Base-by-base conservation (phyloP, 2,329 filamentous ascomycete species). In the Ceratocystis huliohia region DNA sequence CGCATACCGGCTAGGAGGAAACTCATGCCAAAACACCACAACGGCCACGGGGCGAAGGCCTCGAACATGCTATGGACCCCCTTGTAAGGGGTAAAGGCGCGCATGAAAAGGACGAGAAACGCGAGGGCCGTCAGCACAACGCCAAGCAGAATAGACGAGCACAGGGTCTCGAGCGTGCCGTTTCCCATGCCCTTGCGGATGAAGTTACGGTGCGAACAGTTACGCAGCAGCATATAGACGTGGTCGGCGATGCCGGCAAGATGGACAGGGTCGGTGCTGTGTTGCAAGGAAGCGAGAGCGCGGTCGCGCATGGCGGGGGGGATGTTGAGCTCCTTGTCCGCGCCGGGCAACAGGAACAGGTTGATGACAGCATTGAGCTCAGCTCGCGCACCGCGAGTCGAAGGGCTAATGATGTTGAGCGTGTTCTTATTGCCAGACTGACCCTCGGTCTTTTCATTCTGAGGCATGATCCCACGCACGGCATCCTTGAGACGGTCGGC, bases 141-240 rank as follows among this genome's bases (percentile, higher is more conserved):
- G 5, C 78, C 78, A 6, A 79, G 71, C 1, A 74, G 70, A 1
- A 78, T 80, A 1, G 78, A 78, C 37, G 78, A 75, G 72, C 78
- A 80, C 10, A 80, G 69, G 1, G 79, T 80, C 71, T 80, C 78
- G 64, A 79, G 77, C 2, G 78, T 80, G 46, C 79, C 79, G 70
- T 80, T 82, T 70, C 77, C 80, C 44, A 82, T 78, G 68, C 81
- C 82, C 5, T 84, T 75, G 48, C 81, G 78, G 59, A 82, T 74
- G 69, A 84, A 80, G 71, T 79, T 77, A 65, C 79, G 75, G 70
- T 80, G 75, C 22, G 78, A 80, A 73, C 79, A 80, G 71, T 77
- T 79, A 67, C 75, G 76, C 20, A 80, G 74, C 37, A 80, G 75
- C 41, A 75, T 72, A 70, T 80, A 78, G 46, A 78, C 75, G 71